phyloP scores from a whole-genome alignment of 169 alveolate genomes.

The Babesia bovis region DNA sequence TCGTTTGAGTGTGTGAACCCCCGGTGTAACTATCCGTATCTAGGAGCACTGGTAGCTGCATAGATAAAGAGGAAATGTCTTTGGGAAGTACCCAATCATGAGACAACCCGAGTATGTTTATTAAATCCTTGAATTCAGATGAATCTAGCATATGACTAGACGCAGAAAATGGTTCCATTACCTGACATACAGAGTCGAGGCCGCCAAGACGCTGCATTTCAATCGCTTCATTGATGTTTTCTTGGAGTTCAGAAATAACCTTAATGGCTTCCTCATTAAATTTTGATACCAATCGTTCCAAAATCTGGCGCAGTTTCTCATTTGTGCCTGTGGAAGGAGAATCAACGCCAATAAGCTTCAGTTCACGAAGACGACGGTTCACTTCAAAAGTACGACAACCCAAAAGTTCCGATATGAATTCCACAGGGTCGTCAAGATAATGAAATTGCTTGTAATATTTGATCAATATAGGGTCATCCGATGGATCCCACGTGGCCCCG shows the following conservation, averaged over 20 bases:
- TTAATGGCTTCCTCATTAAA: constrained; percentile 28
- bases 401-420: constrained; percentile 49
- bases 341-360: constrained; percentile 3
- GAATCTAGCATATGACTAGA: constrained; percentile 12
- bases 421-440: constrained; percentile 31
- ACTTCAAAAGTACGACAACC: constrained; percentile 32
- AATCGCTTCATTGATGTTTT: constrained; percentile 35
- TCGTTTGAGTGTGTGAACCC: too few relatives aligned
- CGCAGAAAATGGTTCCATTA: constrained; percentile 52
- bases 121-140: constrained; percentile 18
- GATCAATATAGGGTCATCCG: constrained; percentile 35
- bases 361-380: constrained; percentile 16
- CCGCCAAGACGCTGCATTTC: constrained; percentile 55
- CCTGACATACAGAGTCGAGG: constrained; percentile 24
- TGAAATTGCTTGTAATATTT: constrained; percentile 33
- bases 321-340: background rate
- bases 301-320: background rate
- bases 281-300: background rate
- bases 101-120: constrained; percentile 20
- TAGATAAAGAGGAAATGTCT: background rate
- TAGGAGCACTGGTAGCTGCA: constrained; percentile 1
- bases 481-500: constrained; percentile 29
- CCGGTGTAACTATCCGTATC: constrained; percentile 17
- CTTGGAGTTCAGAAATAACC: constrained; percentile 42
- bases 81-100: constrained; percentile 35